Conservation (phyloP, 1,139 yeast species). For the Taphrina communis region DNA sequence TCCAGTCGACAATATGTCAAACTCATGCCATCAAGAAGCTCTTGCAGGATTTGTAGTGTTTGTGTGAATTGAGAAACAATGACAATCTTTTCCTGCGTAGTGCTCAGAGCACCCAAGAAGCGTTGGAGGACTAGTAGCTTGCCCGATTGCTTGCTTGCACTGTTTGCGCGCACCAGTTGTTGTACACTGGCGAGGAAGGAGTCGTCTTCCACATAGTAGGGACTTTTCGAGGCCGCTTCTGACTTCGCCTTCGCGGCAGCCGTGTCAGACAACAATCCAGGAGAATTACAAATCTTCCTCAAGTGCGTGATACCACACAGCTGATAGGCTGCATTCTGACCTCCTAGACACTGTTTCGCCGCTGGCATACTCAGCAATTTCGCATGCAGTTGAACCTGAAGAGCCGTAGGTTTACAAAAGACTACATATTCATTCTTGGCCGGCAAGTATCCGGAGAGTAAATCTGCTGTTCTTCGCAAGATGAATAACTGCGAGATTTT, state of each 20-base stretch:
- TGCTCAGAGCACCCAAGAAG: slow-evolving; percentile 49
- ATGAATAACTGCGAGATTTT: slow-evolving; percentile 67
- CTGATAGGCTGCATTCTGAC: slow-evolving; percentile 55
- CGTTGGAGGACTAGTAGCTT: slow-evolving; percentile 52
- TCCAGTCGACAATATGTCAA: slow-evolving; percentile 71
- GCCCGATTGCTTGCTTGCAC: slow-evolving; percentile 48
- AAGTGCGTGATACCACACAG: slow-evolving; percentile 74
- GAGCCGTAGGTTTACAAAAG: slow-evolving; percentile 73
- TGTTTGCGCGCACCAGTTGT: slow-evolving; percentile 11
- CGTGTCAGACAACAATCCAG: slow-evolving; percentile 63
- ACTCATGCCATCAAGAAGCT: slow-evolving; percentile 59
- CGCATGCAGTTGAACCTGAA: slow-evolving; percentile 65
- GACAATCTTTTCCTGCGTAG: slow-evolving; percentile 73
- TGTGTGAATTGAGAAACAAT: slow-evolving; percentile 88
- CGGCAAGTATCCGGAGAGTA: slow-evolving; percentile 71
- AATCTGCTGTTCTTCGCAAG: slow-evolving; percentile 73
- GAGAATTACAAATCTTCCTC: slow-evolving; percentile 84
- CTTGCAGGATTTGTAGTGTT: slow-evolving; percentile 78
- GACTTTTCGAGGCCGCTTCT: background rate
- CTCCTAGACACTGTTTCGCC: slow-evolving; percentile 52
- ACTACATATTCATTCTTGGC: slow-evolving; percentile 73
- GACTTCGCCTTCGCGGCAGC: slow-evolving; percentile 17
- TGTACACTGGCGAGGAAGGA: slow-evolving; percentile 18
- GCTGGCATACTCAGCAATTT: slow-evolving; percentile 58
- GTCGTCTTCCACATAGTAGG: slow-evolving; percentile 19